Conservation (phyloP, 179 eudicot genomes). For the Vitellaria paradoxa region DNA sequence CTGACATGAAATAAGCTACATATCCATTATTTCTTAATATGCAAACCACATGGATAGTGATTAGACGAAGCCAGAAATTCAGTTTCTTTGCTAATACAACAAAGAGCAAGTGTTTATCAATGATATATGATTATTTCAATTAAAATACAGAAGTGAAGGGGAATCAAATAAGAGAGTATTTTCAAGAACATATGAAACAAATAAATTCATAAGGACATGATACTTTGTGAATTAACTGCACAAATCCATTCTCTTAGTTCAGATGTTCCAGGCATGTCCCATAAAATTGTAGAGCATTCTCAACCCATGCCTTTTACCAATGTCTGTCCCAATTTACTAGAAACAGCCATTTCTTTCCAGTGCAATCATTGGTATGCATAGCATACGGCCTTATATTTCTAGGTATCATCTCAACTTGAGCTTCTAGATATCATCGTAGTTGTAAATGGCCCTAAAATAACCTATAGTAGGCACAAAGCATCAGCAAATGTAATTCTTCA, state of each 20-base stretch:
- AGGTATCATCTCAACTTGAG: not conserved
- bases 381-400: not conserved
- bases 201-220: not conserved
- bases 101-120: too few species aligned
- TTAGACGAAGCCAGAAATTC: too few species aligned
- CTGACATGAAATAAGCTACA: not conserved
- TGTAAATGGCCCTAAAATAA: too few species aligned
- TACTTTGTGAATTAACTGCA: not conserved
- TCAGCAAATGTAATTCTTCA: too few species aligned
- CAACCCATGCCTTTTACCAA: not conserved
- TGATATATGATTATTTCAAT: too few species aligned
- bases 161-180: not conserved
- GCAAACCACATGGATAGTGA: too few species aligned
- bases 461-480: too few species aligned
- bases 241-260: not conserved
- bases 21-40: too few species aligned
- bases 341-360: not conserved
- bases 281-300: not conserved
- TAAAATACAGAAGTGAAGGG: not conserved
- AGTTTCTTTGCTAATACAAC: not conserved
- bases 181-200: not conserved
- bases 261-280: not conserved
- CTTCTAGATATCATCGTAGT: not conserved
- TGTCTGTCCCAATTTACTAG: not conserved
- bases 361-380: not conserved